These are phyloP conservation scores for Ramalina intermedia DNA, from an alignment of 495 filamentous ascomycete species.

Conservation along the genomic window DNA sequence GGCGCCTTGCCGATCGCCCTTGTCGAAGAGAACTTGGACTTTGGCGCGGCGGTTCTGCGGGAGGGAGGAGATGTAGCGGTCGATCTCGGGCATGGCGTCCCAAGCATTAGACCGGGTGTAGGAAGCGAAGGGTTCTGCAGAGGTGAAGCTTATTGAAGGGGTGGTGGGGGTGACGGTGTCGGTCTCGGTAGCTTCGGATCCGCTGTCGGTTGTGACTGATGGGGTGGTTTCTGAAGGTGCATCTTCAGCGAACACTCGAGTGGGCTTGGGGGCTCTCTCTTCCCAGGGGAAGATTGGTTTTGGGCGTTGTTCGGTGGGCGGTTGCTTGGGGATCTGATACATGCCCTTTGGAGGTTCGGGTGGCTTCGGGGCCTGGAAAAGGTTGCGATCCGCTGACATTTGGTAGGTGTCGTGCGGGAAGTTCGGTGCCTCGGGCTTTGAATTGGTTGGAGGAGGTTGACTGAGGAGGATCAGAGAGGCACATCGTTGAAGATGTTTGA, in stretches of 20 bases:
- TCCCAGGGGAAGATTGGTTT: slow-evolving; percentile 83
- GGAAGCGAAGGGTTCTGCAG: slow-evolving; percentile 43
- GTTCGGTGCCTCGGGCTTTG: slow-evolving; percentile 64
- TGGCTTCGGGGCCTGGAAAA: slow-evolving; percentile 66
- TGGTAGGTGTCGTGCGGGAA: slow-evolving; percentile 57
- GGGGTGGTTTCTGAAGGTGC: slow-evolving; percentile 14
- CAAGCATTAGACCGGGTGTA: slow-evolving; percentile 67
- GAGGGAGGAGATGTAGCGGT: slow-evolving; percentile 59
- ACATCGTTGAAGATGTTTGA: slow-evolving; percentile 3
- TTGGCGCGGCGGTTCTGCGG: slow-evolving; percentile 47
- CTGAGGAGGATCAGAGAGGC: slow-evolving; percentile 26
- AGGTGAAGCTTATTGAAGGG: slow-evolving; percentile 27
- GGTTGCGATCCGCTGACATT: slow-evolving; percentile 55
- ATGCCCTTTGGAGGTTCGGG: slow-evolving; percentile 72
- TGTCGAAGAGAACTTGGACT: slow-evolving; percentile 36
- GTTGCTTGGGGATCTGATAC: slow-evolving; percentile 58
- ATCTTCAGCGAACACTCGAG: slow-evolving; percentile 58
- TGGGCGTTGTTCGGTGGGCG: slow-evolving; percentile 39
- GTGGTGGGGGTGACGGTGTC: slow-evolving; percentile 33
- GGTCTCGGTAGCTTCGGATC: slow-evolving; percentile 20
- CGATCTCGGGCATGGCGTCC: slow-evolving; percentile 75
- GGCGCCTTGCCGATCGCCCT: background rate
- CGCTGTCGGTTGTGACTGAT: slow-evolving; percentile 24
- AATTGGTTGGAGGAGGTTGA: slow-evolving; percentile 55
- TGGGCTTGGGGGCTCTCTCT: slow-evolving; percentile 41